A percentile compares a stretch with the other conserved stretches of the same genome.
phyloP scores from a whole-genome alignment of 768 basidiomycete species.

The Termitomyces sp. region DNA sequence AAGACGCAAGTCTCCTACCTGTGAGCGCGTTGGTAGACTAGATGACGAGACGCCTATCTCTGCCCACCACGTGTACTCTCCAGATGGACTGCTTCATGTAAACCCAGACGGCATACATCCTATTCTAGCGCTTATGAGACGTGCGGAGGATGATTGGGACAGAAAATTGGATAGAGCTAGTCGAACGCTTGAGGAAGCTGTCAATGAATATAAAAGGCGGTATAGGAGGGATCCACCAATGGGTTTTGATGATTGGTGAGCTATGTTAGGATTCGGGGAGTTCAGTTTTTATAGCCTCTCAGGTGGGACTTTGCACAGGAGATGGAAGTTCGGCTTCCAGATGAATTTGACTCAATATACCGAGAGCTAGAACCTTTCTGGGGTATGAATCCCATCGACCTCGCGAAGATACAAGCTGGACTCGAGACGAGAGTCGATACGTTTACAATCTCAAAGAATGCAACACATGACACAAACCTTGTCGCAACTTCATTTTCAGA shows the following conservation, averaged over 20 bases:
- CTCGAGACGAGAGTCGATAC: constrained; percentile 32
- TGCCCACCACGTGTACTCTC: constrained; percentile 13
- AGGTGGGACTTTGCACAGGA: constrained; percentile 57
- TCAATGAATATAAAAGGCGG: constrained; percentile 57
- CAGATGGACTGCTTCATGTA: constrained; percentile 20
- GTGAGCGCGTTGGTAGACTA: constrained; percentile 3
- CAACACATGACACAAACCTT: constrained; percentile 15
- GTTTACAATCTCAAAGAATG: constrained; percentile 35
- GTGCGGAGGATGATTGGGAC: constrained; percentile 56
- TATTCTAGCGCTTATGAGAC: constrained; percentile 58
- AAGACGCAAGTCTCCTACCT: background rate
- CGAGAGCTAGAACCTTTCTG: constrained; percentile 83
- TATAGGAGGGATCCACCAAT: constrained; percentile 63
- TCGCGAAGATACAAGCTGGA: constrained; percentile 28
- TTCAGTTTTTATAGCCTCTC: background rate
- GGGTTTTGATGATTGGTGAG: constrained; percentile 77
- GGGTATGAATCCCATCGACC: constrained; percentile 45
- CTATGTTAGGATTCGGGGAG: background rate
- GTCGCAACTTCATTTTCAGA: constrained; percentile 16
- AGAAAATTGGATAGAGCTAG: constrained; percentile 54
- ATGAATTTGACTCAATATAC: constrained; percentile 77
- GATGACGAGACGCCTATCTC: constrained; percentile 10
- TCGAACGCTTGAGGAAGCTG: constrained; percentile 59
- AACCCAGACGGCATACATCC: constrained; percentile 42
- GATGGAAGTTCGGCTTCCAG: constrained; percentile 70